Percentiles rank a stretch among this genome's conserved stretches.
phyloP scores from a whole-genome alignment of 768 basidiomycete species.

The Heimioporus sp. region DNA sequence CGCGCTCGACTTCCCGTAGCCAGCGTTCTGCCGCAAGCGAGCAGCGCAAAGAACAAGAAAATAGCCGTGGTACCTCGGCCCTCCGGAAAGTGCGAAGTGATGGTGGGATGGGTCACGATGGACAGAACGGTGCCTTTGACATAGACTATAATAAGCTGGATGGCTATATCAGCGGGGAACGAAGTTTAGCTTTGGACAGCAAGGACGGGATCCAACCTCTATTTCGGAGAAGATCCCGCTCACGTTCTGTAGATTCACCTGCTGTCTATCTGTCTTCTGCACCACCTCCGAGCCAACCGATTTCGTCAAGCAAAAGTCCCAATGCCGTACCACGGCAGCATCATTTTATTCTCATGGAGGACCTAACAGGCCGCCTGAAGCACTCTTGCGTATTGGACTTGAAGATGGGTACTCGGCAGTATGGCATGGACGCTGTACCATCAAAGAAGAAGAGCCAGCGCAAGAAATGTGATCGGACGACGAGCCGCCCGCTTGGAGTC shows the following conservation, averaged over 20 bases:
- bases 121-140: conserved; percentile 40
- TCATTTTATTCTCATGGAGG: conserved; percentile 99
- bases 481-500: conserved; percentile 86
- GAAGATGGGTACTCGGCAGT: conserved; percentile 99
- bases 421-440: conserved; percentile 90
- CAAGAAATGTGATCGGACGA: conserved; percentile 97
- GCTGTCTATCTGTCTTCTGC: conserved; percentile 25
- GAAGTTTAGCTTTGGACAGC: conserved; percentile 15
- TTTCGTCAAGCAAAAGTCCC: conserved; percentile 38
- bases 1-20: conserved; percentile 17
- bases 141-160: conserved; percentile 37
- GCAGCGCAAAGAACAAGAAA: conserved; percentile 38
- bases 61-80: conserved; percentile 31
- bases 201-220: conserved; percentile 23
- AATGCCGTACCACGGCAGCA: conserved; percentile 78
- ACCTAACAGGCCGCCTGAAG: conserved; percentile 89
- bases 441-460: conserved; percentile 97
- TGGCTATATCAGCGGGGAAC: conserved; percentile 18
- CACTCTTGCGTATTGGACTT: conserved; percentile 94
- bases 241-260: conserved; percentile 35
- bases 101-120: conserved; percentile 38
- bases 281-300: conserved; percentile 28
- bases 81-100: conserved; percentile 72
- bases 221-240: conserved; percentile 42
- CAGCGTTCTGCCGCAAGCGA: conserved; percentile 33